Conservation (phyloP, 2,329 filamentous ascomycete genomes). For the Alternaria incomplexa region DNA sequence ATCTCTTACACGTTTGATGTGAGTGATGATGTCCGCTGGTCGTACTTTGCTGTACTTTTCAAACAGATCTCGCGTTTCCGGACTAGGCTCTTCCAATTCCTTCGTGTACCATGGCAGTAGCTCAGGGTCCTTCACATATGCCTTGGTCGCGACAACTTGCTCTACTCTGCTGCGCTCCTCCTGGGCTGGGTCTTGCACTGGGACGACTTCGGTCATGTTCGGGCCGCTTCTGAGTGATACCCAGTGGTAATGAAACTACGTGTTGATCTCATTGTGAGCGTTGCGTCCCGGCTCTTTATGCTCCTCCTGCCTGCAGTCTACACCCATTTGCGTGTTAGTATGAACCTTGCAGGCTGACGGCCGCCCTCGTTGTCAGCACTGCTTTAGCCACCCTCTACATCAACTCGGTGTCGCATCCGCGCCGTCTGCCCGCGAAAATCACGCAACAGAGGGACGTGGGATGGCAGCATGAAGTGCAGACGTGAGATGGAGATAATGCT, state of each 20-base stretch:
- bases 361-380: slow-evolving; percentile 9
- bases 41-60: slow-evolving; percentile 50
- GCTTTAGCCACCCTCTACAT: slow-evolving; percentile 10
- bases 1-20: slow-evolving; percentile 45
- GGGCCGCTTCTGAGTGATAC: neutral
- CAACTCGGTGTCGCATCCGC: neutral
- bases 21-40: slow-evolving; percentile 41
- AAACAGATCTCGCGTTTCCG: slow-evolving; percentile 42
- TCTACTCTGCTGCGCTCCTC: slow-evolving; percentile 16
- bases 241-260: neutral
- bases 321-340: neutral
- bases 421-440: neutral
- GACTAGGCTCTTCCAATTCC: slow-evolving; percentile 36
- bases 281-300: neutral
- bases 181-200: neutral
- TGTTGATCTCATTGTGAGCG: neutral
- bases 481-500: neutral
- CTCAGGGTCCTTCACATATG: slow-evolving; percentile 27
- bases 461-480: neutral
- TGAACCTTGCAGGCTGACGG: slow-evolving; percentile 5
- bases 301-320: neutral
- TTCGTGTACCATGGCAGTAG: slow-evolving; percentile 41
- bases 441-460: neutral
- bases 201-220: slow-evolving; percentile 17
- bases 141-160: slow-evolving; percentile 23